Conservation (phyloP, 176 grass and related monocot species). For the Echinochloa phyllopogon region DNA sequence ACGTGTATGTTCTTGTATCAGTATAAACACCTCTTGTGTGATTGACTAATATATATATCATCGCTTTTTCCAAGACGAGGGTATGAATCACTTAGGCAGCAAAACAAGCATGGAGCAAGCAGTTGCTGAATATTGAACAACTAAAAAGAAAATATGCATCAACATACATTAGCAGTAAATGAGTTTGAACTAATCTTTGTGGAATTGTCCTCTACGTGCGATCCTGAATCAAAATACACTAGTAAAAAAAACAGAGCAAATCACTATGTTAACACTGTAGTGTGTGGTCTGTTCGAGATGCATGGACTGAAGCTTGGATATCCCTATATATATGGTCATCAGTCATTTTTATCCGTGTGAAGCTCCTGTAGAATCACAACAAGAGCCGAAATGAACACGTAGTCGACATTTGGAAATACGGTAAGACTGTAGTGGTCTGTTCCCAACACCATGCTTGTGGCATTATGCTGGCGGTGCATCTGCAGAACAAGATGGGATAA, state of each 20-base stretch:
- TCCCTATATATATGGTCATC: not conserved
- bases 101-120: too few relatives aligned
- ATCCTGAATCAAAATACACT: too few relatives aligned
- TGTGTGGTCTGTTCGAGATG: not conserved
- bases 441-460: slow-evolving; percentile 41
- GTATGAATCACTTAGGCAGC: too few relatives aligned
- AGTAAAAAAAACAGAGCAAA: too few relatives aligned
- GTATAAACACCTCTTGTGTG: too few relatives aligned
- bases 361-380: slow-evolving; percentile 73
- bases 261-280: too few relatives aligned
- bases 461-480: slow-evolving; percentile 59
- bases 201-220: too few relatives aligned
- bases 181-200: too few relatives aligned
- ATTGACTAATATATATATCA: too few relatives aligned
- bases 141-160: not conserved
- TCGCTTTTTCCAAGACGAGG: too few relatives aligned
- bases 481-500: slow-evolving; percentile 23
- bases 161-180: not conserved
- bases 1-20: too few relatives aligned
- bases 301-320: not conserved
- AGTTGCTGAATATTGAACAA: too few relatives aligned
- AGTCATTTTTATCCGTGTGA: slow-evolving; percentile 35
- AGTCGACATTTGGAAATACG: slow-evolving; percentile 59
- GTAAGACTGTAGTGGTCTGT: slow-evolving; percentile 54
- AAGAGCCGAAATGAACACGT: slow-evolving; percentile 55